Evolutionary conservation across 805 yeast genomes (phyloP), one percentile per base, ranked within the genome.

Genomic region (Scheffersomyces stipitis): DNA sequence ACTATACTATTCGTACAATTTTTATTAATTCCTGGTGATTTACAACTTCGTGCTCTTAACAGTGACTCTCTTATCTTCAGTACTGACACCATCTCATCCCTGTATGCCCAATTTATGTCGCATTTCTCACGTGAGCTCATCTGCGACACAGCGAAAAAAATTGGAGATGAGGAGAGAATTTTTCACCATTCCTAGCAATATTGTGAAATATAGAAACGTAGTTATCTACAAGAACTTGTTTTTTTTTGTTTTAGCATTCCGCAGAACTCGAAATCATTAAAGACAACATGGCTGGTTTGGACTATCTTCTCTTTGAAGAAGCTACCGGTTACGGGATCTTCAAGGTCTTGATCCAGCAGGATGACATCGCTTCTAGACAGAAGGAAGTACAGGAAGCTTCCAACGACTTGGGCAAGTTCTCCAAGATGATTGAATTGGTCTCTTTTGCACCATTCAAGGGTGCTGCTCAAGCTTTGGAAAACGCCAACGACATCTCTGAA

Each of bases 371-470:
- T 34, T 76, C 95, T 30, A 81, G 95, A 61, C 75, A 86, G 68
- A 84, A 83, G 64, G 99, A 93, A 68, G 98, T 93, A 30, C 98
- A 93, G 72, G 81, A 81, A 51, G 90, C 96, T 42, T 76, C 88
- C 43, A 81, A 76, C 51, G 98, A 93, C 57, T 78, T 93, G 49
- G 83, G 82, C 45, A 76, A 81, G 60, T 90, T 93, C 62, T 86
- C 96, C 55, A 93, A 93, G 71, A 74, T 91, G 74, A 82, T 93
- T 52, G 96, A 90, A 67, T 78, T 93, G 39, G 95, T 87, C 18
- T 86, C 96, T 12, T 93, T 93, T 69, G 96, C 96, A 42, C 99
- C 99, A 34, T 93, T 93, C 78, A 90, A 93, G 69, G 97, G 97
- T 57, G 99, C 99, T 44, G 98, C 99, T 36, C 98, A 93, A 69